Percentiles rank a stretch among this genome's conserved stretches.
Evolutionary conservation across 2,329 filamentous ascomycete species (phyloP).

Genomic region (Penicillium griseofulvum): DNA sequence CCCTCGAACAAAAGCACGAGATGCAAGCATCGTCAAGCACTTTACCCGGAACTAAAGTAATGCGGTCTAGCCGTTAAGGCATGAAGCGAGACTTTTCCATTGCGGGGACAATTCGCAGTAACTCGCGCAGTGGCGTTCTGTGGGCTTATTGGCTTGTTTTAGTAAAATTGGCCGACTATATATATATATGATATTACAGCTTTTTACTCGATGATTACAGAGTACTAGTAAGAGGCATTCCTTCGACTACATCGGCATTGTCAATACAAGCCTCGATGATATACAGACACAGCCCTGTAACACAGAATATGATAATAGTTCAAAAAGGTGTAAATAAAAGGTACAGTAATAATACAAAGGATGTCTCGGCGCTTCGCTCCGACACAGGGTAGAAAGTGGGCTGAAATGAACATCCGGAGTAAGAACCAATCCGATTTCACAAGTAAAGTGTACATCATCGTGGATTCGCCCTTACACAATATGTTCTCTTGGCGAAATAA

Average conservation of each 20-base stretch:
- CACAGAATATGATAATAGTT: background rate
- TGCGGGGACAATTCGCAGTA: slow-evolving; percentile 10
- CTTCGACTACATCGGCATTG: background rate
- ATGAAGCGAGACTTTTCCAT: slow-evolving; percentile 13
- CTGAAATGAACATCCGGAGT: slow-evolving; percentile 12
- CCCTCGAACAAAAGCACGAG: slow-evolving; percentile 4
- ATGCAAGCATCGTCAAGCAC: slow-evolving; percentile 20
- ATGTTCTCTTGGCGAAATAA: slow-evolving; percentile 15
- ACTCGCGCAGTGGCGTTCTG: background rate
- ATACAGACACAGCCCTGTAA: slow-evolving; percentile 4
- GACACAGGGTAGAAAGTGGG: background rate
- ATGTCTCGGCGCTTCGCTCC: slow-evolving; percentile 6
- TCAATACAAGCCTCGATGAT: background rate
- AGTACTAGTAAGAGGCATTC: background rate
- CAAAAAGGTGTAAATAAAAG: background rate
- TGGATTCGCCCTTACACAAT: slow-evolving; percentile 6
- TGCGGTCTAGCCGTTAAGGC: slow-evolving; percentile 9
- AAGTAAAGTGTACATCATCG: slow-evolving; percentile 11
- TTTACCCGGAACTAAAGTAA: slow-evolving; percentile 5
- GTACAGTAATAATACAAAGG: slow-evolving; percentile 1
- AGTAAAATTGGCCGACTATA: background rate
- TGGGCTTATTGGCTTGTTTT: background rate
- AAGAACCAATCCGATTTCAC: slow-evolving; percentile 10
- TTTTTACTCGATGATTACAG: background rate
- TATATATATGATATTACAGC: background rate